Percentiles rank a stretch among this genome's conserved stretches.
These are phyloP conservation scores for Chiua virens DNA, from an alignment of 768 basidiomycete genomes.

Conservation along the genomic window DNA sequence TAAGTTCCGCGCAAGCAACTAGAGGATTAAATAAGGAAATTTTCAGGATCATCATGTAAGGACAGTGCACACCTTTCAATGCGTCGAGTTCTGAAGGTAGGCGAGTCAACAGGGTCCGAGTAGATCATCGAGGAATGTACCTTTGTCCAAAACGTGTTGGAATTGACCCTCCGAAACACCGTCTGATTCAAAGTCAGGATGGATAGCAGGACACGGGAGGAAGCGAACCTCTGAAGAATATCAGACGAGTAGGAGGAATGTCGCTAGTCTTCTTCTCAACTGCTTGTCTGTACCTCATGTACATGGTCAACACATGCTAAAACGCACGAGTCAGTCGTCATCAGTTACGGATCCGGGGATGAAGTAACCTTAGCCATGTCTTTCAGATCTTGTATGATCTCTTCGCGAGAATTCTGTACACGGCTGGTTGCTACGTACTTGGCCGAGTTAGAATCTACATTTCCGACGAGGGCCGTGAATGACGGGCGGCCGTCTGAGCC, in stretches of 20 bases:
- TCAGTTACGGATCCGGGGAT: not conserved
- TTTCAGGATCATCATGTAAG: not conserved
- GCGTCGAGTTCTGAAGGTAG: conserved; percentile 50
- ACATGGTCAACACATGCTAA: conserved; percentile 56
- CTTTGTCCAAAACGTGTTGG: conserved; percentile 47
- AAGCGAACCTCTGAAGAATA: conserved; percentile 70
- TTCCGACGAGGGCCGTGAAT: conserved; percentile 78
- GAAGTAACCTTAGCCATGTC: conserved; percentile 57
- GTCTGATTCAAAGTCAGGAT: conserved; percentile 31
- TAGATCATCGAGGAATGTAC: conserved; percentile 34
- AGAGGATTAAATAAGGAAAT: conserved; percentile 6
- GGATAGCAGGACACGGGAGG: not conserved
- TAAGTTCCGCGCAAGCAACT: conserved; percentile 64
- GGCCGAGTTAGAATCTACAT: conserved; percentile 71
- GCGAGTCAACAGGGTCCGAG: not conserved
- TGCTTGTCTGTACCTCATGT: conserved; percentile 54
- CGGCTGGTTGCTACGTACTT: conserved; percentile 66
- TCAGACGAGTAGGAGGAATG: conserved; percentile 61
- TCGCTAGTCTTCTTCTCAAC: conserved; percentile 49
- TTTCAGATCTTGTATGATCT: conserved; percentile 73
- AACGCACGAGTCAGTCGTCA: conserved; percentile 9
- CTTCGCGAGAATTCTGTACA: conserved; percentile 67
- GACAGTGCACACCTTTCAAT: conserved; percentile 48
- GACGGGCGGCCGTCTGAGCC: conserved; percentile 79
- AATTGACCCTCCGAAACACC: conserved; percentile 62